Conservation (phyloP, 371 early-diverging fungal species). For the Mucor saturninus region DNA sequence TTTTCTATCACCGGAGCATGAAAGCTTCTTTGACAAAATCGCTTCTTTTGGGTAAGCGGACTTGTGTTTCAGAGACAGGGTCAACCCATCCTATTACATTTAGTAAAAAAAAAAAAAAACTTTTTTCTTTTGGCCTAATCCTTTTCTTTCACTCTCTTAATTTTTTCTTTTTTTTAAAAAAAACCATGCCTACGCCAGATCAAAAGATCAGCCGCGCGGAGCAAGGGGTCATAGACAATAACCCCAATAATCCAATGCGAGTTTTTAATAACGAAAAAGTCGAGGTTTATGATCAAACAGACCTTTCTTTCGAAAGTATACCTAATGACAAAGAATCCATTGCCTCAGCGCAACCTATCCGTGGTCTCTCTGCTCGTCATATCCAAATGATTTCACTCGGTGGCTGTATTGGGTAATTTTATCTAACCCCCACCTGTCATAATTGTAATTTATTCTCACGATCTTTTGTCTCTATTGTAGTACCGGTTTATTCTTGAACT, state of each 20-base stretch:
- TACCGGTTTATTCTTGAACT: conserved; percentile 88
- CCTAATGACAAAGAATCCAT: not conserved
- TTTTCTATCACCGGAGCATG: not conserved
- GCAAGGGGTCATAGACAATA: conserved; percentile 13
- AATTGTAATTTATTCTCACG: conserved; percentile 2
- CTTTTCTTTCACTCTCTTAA: not conserved
- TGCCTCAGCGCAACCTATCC: conserved; percentile 15
- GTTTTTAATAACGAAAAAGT: conserved; percentile 29
- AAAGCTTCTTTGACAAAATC: not conserved
- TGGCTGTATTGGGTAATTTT: conserved; percentile 54
- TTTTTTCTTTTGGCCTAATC: not conserved
- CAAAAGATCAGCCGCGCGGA: conserved; percentile 18
- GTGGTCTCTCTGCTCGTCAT: conserved; percentile 73
- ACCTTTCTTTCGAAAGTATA: conserved; percentile 23
- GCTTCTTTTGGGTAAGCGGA: not conserved
- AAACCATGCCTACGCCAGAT: conserved; percentile 13
- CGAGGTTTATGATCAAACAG: conserved; percentile 26
- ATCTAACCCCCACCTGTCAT: not conserved
- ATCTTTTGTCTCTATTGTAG: conserved; percentile 36
- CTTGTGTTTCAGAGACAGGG: conserved; percentile 6
- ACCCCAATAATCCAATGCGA: conserved; percentile 21
- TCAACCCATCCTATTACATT: conserved; percentile 4
- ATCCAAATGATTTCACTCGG: conserved; percentile 84
- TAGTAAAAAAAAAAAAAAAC: not conserved
- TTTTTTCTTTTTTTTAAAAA: conserved; percentile 6